Evolutionary conservation across 2,329 filamentous ascomycete genomes (phyloP).

Genomic region (Fusarium newnesense): DNA sequence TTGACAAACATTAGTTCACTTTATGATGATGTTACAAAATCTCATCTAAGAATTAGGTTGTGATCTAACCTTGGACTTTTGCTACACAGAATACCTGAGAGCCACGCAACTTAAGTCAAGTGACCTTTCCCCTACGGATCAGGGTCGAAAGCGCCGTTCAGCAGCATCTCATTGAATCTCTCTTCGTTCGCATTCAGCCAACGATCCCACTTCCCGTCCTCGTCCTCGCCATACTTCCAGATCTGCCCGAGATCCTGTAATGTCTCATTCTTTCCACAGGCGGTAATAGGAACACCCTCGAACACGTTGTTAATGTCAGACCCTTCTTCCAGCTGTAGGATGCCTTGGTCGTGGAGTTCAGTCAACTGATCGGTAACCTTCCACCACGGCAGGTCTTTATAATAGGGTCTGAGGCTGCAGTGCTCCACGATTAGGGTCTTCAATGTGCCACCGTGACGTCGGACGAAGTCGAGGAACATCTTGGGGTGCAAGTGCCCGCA

Average conservation of each 20-base stretch:
- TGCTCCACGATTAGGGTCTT: accelerated
- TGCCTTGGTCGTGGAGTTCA: not conserved
- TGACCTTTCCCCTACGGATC: not conserved
- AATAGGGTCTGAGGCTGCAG: not conserved
- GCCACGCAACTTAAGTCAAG: no score
- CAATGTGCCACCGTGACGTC: not conserved
- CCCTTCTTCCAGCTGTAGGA: not conserved
- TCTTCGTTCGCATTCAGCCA: not conserved
- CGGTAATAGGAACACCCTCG: accelerated
- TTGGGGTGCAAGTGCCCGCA: not conserved
- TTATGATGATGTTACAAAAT: not conserved
- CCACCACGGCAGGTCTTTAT: accelerated
- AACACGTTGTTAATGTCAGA: not conserved
- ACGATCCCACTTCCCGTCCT: not conserved
- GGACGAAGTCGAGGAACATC: not conserved
- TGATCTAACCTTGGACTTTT: not conserved
- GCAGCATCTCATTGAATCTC: not conserved
- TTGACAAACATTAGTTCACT: not conserved
- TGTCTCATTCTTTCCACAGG: accelerated
- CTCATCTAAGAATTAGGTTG: not conserved
- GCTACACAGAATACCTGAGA: no score
- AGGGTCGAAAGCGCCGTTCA: accelerated
- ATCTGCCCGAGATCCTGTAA: not conserved
- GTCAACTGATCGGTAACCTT: accelerated
- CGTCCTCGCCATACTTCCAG: not conserved